Evolutionary conservation across 257 asterid genomes (phyloP).

Genomic region (Coffea canephora): DNA sequence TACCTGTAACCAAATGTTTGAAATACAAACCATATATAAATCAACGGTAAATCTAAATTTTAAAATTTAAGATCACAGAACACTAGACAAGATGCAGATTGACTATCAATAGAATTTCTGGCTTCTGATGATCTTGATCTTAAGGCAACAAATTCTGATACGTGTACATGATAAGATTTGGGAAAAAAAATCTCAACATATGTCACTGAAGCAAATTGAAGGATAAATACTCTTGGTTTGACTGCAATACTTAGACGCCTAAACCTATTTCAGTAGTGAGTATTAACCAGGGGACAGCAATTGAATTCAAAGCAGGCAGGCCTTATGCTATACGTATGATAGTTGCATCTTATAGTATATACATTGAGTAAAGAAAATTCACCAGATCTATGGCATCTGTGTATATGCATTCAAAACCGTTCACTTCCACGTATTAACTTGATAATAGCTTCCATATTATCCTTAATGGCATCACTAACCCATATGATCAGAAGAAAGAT

Average conservation of each 20-base stretch:
- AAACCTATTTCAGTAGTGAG: neutral
- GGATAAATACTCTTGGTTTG: neutral
- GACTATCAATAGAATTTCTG: neutral
- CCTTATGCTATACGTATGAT: neutral
- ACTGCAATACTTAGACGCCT: neutral
- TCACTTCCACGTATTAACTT: neutral
- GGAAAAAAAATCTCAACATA: neutral
- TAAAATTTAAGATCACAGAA: neutral
- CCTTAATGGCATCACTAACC: neutral
- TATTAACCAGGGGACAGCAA: neutral
- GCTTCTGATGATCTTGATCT: neutral
- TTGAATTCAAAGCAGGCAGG: neutral
- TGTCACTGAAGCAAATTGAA: neutral
- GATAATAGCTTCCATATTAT: neutral
- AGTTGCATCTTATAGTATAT: neutral
- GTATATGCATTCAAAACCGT: neutral
- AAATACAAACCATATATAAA: neutral
- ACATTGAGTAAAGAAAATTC: neutral
- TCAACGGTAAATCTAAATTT: neutral
- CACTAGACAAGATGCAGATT: neutral
- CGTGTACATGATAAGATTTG: too few relatives aligned
- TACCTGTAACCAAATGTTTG: constrained; percentile 37
- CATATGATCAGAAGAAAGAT: neutral
- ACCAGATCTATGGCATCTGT: neutral
- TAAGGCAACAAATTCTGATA: neutral